Percentiles rank a stretch among this genome's conserved stretches.
Evolutionary conservation across 2,329 filamentous ascomycete genomes (phyloP).

Genomic region (Dryadomyces sulphureus): DNA sequence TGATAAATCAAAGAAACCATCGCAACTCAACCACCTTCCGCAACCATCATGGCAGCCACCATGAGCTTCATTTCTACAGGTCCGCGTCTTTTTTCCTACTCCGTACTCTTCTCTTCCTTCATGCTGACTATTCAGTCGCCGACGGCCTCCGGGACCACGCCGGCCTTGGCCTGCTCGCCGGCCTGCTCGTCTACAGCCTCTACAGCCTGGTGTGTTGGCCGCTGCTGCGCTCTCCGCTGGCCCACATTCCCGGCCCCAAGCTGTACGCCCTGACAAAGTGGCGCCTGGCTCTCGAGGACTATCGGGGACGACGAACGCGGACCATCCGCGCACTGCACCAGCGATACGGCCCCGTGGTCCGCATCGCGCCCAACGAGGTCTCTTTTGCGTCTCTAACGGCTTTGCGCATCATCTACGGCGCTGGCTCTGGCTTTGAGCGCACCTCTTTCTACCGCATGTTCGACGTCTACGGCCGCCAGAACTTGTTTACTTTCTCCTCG

Average conservation of each 20-base stretch:
- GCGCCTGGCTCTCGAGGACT: constrained; percentile 30
- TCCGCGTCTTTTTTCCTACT: not conserved
- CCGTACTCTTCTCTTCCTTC: not conserved
- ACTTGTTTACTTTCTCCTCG: constrained; percentile 34
- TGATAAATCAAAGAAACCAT: no score
- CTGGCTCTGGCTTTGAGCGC: constrained; percentile 33
- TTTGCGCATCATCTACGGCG: constrained; percentile 36
- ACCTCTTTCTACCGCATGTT: constrained; percentile 41
- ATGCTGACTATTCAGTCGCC: not conserved
- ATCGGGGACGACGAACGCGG: constrained; percentile 24
- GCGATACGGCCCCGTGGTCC: constrained; percentile 29
- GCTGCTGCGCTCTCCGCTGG: constrained; percentile 4
- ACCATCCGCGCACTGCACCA: constrained; percentile 26
- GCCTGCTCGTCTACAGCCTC: not conserved
- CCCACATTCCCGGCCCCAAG: constrained; percentile 21
- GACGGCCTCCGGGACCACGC: not conserved
- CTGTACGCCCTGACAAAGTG: constrained; percentile 26
- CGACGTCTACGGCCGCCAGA: constrained; percentile 33
- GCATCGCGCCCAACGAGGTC: constrained; percentile 30
- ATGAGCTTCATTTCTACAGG: not conserved
- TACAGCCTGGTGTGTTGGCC: constrained; percentile 1
- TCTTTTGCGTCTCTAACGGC: constrained; percentile 26
- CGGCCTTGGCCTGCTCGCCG: not conserved
- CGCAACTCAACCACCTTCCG: no score
- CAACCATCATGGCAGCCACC: not conserved